These are phyloP conservation scores for Kluyveromyces marxianus DNA, from an alignment of 1,139 yeast species.

Conservation along the genomic window DNA sequence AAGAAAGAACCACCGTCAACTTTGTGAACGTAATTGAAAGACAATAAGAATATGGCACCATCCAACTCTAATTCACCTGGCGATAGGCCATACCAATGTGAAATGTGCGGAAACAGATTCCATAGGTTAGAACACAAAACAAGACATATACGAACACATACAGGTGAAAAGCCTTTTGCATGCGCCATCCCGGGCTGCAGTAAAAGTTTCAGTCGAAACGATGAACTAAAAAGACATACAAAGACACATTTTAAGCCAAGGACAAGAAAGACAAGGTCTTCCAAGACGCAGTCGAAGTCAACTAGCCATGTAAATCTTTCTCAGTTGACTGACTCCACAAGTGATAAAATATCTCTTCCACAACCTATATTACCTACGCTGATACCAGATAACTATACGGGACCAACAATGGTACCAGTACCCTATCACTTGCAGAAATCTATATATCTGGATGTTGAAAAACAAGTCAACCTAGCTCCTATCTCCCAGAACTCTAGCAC, in stretches of 20 bases:
- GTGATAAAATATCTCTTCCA: not conserved
- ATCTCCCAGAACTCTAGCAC: constrained; percentile 2
- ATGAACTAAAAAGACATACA: constrained; percentile 83
- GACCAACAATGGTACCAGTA: not conserved
- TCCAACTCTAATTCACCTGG: not conserved
- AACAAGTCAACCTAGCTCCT: not conserved
- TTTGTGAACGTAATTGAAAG: not conserved
- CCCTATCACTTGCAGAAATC: constrained; percentile 1
- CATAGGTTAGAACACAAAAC: constrained; percentile 92
- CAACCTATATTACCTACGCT: not conserved
- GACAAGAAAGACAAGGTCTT: constrained; percentile 13
- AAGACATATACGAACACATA: constrained; percentile 88
- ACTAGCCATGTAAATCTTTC: not conserved
- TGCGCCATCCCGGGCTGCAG: constrained; percentile 84
- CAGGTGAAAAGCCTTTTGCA: constrained; percentile 91
- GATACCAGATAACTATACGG: not conserved
- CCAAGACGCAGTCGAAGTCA: not conserved
- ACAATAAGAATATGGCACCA: not conserved
- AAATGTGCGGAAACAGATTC: constrained; percentile 85
- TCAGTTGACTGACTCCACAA: not conserved
- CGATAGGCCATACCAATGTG: constrained; percentile 72
- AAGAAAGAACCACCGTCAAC: too few species aligned
- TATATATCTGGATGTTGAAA: constrained; percentile 1
- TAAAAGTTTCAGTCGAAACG: constrained; percentile 79
- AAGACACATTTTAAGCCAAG: constrained; percentile 51